Percentiles rank a stretch among this genome's conserved stretches.
Conservation (phyloP, 768 basidiomycete genomes). For the Boletellus ananas region DNA sequence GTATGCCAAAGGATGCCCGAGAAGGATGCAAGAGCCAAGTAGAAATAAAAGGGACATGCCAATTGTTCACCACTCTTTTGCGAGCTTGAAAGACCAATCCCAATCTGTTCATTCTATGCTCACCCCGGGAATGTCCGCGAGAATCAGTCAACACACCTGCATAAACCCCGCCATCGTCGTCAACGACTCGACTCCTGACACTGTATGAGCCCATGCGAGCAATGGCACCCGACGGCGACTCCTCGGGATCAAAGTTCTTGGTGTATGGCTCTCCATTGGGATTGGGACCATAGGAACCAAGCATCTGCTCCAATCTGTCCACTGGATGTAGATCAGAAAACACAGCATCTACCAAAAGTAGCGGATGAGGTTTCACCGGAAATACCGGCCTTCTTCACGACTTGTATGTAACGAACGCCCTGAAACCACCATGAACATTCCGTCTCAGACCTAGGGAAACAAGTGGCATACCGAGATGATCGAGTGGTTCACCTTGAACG, state of each 20-base stretch:
- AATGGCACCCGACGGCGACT: slow-evolving; percentile 73
- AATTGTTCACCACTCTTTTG: slow-evolving; percentile 77
- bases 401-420: slow-evolving; percentile 85
- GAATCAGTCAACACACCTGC: slow-evolving; percentile 52
- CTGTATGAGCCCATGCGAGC: slow-evolving; percentile 77
- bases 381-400: slow-evolving; percentile 76
- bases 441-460: background rate
- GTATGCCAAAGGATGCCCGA: slow-evolving; percentile 29
- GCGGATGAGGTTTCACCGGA: slow-evolving; percentile 47
- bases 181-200: slow-evolving; percentile 79
- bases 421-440: slow-evolving; percentile 31
- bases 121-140: slow-evolving; percentile 1
- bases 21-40: slow-evolving; percentile 20
- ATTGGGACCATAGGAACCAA: slow-evolving; percentile 86
- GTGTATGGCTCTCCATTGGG: slow-evolving; percentile 59
- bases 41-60: slow-evolving; percentile 7
- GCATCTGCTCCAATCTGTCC: slow-evolving; percentile 91
- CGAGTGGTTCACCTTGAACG: slow-evolving; percentile 84
- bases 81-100: slow-evolving; percentile 84
- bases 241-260: slow-evolving; percentile 75
- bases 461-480: slow-evolving; percentile 67
- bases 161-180: slow-evolving; percentile 82
- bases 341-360: background rate
- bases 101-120: slow-evolving; percentile 23
- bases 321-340: slow-evolving; percentile 43